Base-by-base conservation (phyloP, 768 basidiomycete genomes). In the Phylloporus arenicola region DNA sequence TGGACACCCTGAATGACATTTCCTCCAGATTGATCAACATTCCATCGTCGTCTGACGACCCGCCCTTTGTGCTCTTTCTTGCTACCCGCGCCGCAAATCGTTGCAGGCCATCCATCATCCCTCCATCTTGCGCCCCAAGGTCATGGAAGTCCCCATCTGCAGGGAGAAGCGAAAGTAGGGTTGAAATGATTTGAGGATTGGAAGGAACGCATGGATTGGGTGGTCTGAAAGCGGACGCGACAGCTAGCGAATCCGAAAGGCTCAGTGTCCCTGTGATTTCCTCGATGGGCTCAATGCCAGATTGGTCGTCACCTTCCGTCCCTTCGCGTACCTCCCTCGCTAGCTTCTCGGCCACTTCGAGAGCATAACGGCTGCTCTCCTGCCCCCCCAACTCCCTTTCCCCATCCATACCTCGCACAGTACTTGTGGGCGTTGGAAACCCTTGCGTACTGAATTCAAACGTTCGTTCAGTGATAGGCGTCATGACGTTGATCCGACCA, bases 401-500 rank as follows among this genome's bases (percentile, higher is more conserved):
- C 29, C 52, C 67, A 37, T 14, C 31, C 31, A 45, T 43, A 45
- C 48, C 16, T 78, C 79, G 19, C 80, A 72, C 50, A 65, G 74
- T 57, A 75, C 78, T 33, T 76, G 63, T 58, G 56, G 72, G 53
- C 52, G 68, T 60, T 41, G 69, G 68, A 35, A 69, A 58, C 20
- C 65, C 65, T 51, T 81, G 73, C 14, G 81, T 86, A 57, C 82
- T 86, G 64, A 75, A 94, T 68, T 98, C 96, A 60, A 81, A 80
- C 10, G 96, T 98, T 37, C 94, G 78, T 68, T 99, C 96, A 12
- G 91, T 91, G 67, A 98, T 97, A 3, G 96, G 95, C 9, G 95
- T 98, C 92, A 99, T 93, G 49, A 94, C 84, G 62, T 88, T 84
- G 70, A 97, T 88, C 51, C 79, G 75, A 31, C 86, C 88, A 62